Percentiles rank a stretch among this genome's conserved stretches.
phyloP scores from a whole-genome alignment of 2,329 filamentous ascomycete genomes.

The Nemania sp. region DNA sequence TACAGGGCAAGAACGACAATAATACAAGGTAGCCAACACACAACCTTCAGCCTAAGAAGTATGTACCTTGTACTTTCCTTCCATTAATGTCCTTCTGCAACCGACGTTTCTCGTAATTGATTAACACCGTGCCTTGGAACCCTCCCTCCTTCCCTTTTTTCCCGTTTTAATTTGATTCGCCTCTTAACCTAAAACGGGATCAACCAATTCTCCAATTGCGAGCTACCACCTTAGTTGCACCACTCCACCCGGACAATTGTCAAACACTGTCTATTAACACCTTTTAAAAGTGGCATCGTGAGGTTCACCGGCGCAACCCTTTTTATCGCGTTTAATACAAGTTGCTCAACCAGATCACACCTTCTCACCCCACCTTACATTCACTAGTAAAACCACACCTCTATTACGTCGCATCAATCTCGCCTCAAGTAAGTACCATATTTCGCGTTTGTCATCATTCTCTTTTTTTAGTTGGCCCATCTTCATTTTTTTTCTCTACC shows the following conservation, averaged over 20 bases:
- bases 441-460: neutral
- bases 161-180: conserved; percentile 43
- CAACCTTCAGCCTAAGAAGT: conserved; percentile 39
- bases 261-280: conserved; percentile 27
- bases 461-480: neutral
- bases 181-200: conserved; percentile 46
- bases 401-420: neutral
- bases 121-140: conserved; percentile 33
- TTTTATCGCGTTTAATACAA: conserved; percentile 45
- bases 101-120: conserved; percentile 40
- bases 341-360: conserved; percentile 30
- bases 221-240: conserved; percentile 39
- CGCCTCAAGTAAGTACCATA: conserved; percentile 22
- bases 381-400: neutral
- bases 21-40: conserved; percentile 41
- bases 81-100: conserved; percentile 36
- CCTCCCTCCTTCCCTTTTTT: conserved; percentile 22
- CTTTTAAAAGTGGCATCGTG: conserved; percentile 41
- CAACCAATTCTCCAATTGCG: conserved; percentile 35
- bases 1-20: conserved; percentile 31
- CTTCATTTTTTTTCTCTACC: neutral
- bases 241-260: conserved; percentile 36
- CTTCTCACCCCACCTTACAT: neutral
- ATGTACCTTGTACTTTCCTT: conserved; percentile 45
- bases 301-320: conserved; percentile 39